Percentiles rank a stretch among this genome's conserved stretches.
Conservation (phyloP, 129 eudicot genomes). For the Arctium lappa region DNA sequence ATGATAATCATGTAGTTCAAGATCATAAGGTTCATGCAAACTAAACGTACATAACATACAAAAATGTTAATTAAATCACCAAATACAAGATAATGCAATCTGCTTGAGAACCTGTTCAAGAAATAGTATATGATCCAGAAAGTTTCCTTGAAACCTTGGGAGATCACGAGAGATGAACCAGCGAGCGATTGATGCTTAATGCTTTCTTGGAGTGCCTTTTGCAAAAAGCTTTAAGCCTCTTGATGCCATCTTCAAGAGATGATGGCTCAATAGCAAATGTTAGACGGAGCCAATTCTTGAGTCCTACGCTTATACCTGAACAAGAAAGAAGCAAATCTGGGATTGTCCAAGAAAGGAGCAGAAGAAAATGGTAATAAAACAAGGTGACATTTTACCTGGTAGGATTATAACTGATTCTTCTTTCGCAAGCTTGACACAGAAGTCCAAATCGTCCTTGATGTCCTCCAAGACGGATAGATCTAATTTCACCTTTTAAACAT, state of each 20-base stretch:
- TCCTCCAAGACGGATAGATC: slow-evolving; percentile 53
- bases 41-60: not conserved
- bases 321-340: not conserved
- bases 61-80: not conserved
- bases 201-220: slow-evolving; percentile 58
- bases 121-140: not conserved
- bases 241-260: slow-evolving; percentile 59
- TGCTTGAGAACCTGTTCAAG: not conserved
- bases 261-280: slow-evolving; percentile 71
- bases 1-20: not conserved
- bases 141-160: not conserved
- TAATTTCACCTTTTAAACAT: slow-evolving; percentile 52
- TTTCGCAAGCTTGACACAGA: slow-evolving; percentile 64
- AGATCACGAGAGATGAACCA: slow-evolving; percentile 2
- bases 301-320: slow-evolving; percentile 49
- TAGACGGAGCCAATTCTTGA: slow-evolving; percentile 55
- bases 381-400: slow-evolving; percentile 51
- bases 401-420: slow-evolving; percentile 80
- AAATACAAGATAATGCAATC: not conserved
- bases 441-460: slow-evolving; percentile 77
- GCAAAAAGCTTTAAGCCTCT: slow-evolving; percentile 57
- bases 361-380: not conserved
- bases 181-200: not conserved
- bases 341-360: no score
- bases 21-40: not conserved